These are phyloP conservation scores for Brassica hybrid DNA, from an alignment of 441 rosid species.

Conservation along the genomic window DNA sequence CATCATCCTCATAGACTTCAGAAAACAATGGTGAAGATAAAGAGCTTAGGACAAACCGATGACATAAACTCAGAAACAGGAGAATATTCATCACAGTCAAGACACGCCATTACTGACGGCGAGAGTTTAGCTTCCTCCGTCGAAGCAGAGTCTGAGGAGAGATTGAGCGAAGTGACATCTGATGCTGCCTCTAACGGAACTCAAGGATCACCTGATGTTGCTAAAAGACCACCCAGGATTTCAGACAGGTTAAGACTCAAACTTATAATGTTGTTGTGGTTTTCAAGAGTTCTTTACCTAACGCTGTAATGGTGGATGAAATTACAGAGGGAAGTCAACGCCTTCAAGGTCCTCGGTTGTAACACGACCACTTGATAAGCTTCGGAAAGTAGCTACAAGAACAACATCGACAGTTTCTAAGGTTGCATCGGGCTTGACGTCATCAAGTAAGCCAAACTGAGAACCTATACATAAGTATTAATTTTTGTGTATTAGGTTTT, in stretches of 20 bases:
- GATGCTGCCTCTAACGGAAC: constrained; percentile 50
- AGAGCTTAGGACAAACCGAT: constrained; percentile 43
- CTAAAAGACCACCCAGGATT: constrained; percentile 36
- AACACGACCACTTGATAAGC: constrained; percentile 44
- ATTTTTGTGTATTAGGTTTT: background rate
- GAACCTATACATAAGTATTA: background rate
- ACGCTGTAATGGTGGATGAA: background rate
- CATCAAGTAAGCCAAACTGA: constrained; percentile 49
- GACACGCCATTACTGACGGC: constrained; percentile 32
- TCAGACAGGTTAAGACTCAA: constrained; percentile 38
- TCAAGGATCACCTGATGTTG: constrained; percentile 48
- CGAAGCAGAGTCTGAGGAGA: constrained; percentile 53
- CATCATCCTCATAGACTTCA: constrained; percentile 38
- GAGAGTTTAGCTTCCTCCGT: constrained; percentile 37
- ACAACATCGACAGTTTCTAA: constrained; percentile 42
- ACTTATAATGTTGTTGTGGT: background rate
- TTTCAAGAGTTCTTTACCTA: background rate
- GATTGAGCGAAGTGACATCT: constrained; percentile 52
- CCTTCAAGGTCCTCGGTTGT: constrained; percentile 26
- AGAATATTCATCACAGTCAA: constrained; percentile 32
- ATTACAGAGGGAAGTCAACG: constrained; percentile 50
- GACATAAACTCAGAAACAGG: constrained; percentile 41
- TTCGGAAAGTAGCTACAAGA: constrained; percentile 42
- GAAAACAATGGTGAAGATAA: constrained; percentile 34
- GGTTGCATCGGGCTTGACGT: constrained; percentile 41